Base-by-base conservation (phyloP, 73 alveolate species). In the Paramecium pentaurelia region DNA sequence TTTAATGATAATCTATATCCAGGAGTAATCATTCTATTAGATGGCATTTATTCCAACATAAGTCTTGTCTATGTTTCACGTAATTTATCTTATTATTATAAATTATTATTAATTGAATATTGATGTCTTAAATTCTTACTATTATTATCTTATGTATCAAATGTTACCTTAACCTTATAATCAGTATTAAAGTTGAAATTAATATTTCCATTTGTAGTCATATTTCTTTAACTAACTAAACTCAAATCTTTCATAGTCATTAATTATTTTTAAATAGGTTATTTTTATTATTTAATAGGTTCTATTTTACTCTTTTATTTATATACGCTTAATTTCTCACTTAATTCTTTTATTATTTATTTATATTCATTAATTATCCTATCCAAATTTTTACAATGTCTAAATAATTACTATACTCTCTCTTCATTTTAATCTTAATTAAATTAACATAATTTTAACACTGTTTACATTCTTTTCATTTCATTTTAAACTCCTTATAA, bases 391-490 rank as follows among this genome's bases (percentile, higher is more conserved):
- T 80, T 45, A 47, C 91, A 32, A 49, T 80, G 75, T 80, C 30
- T 80, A 8, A 34, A 34, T 22, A 80, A 20, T 25, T 44, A n/a
- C 45, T 80, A 45, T 11, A 42, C 91, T 27, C 75, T 80, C 18
- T 80, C 71, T 44, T 80, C 91, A 47, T 80, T 80, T 5, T 80
- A 42, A 80, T 80, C 91, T 80, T 40, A 49, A 49, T 80, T 80
- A 18, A 42, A 25, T 20, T 40, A 12, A 80, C 91, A 80, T 25
- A 80, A 42, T 80, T 80, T 80, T 44, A 42, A 80, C 6, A 80
- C 75, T 2, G 20, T 27, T 22, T 22, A 9, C 44, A 80, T 27
- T 44, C 91, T 40, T 80, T 80, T 80, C 91, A 80, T 80, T 44
- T 40, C 71, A 22, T 80, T 9, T 8, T 80, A 20, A 7, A 80